A percentile compares a stretch with the other conserved stretches of the same genome.
phyloP scores from a whole-genome alignment of 139 green algal genomes.

The Chlorella sp. region DNA sequence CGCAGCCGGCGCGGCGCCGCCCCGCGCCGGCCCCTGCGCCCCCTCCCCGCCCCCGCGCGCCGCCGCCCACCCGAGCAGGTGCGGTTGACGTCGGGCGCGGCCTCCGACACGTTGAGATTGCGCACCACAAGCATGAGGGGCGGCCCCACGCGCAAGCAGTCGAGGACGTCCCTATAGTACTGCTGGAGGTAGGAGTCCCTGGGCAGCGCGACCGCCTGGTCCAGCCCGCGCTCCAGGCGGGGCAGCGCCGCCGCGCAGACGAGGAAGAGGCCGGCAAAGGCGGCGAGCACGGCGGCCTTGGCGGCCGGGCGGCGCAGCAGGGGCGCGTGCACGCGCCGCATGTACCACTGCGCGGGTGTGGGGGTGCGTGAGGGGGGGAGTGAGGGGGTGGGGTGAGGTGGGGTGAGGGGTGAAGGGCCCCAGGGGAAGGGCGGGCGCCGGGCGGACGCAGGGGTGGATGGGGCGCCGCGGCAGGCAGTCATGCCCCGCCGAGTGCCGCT shows the following conservation, averaged over 20 bases:
- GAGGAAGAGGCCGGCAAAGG: constrained; percentile 45
- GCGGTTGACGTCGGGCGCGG: constrained; percentile 53
- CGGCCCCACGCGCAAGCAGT: constrained; percentile 81
- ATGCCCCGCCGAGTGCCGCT: too few relatives aligned
- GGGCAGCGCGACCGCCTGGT: constrained; percentile 88
- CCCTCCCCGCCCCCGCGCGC: too few relatives aligned
- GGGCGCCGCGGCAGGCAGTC: neutral
- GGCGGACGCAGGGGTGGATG: neutral
- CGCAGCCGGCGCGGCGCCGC: too few relatives aligned
- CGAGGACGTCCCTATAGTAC: constrained; percentile 82
- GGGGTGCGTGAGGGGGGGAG: too few relatives aligned
- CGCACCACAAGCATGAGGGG: constrained; percentile 85
- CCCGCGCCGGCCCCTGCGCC: too few relatives aligned
- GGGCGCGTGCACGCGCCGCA: constrained; percentile 64
- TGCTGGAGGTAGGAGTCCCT: constrained; percentile 90
- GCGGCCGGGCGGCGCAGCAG: constrained; percentile 42
- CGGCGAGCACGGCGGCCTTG: constrained; percentile 55
- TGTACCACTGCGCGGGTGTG: too few relatives aligned
- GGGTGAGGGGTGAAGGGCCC: neutral
- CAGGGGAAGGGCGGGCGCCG: neutral
- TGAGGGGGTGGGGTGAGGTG: too few relatives aligned
- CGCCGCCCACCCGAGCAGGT: too few relatives aligned
- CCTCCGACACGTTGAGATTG: constrained; percentile 63
- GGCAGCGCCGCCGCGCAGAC: constrained; percentile 38
- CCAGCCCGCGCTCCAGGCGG: constrained; percentile 66